Percentiles rank a stretch among this genome's conserved stretches.
These are phyloP conservation scores for Tylopilus felleus DNA, from an alignment of 768 basidiomycete species.

Conservation along the genomic window DNA sequence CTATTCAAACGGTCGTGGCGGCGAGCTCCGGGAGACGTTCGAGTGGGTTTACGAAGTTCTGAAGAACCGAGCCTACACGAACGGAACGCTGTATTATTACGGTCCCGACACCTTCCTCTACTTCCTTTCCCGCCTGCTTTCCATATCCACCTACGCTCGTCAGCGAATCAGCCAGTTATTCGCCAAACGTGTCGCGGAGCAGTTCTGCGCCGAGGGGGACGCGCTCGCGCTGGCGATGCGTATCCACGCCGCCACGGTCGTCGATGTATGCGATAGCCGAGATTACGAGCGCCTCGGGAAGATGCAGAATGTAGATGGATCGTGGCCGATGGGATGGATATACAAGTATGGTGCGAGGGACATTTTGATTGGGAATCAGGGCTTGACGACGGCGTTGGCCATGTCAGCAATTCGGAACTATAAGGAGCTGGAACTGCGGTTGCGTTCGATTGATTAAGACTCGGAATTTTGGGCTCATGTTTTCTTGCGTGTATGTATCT, in stretches of 20 bases:
- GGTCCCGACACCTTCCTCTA: constrained; percentile 19
- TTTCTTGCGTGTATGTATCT: no score
- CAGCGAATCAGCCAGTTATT: constrained; percentile 12
- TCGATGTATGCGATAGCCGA: constrained; percentile 11
- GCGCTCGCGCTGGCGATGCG: constrained; percentile 21
- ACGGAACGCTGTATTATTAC: constrained; percentile 19
- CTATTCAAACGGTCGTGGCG: constrained; percentile 17
- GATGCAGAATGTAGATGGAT: constrained; percentile 21
- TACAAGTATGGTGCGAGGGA: constrained; percentile 9
- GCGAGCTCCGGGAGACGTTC: constrained; percentile 19
- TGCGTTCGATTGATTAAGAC: constrained; percentile 16
- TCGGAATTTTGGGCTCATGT: no score
- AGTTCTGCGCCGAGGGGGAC: constrained; percentile 17
- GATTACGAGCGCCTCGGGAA: constrained; percentile 14
- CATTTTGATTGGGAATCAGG: constrained; percentile 17
- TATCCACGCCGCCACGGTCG: constrained; percentile 6
- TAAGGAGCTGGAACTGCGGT: constrained; percentile 7
- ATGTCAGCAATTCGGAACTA: constrained; percentile 17
- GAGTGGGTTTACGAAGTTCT: constrained; percentile 19
- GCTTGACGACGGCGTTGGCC: constrained; percentile 21
- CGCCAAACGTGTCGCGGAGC: constrained; percentile 12
- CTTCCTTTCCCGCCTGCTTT: constrained; percentile 22
- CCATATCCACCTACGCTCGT: constrained; percentile 16
- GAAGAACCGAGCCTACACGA: constrained; percentile 21
- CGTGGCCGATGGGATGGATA: constrained; percentile 22